These are phyloP conservation scores for Apiospora saccharicola DNA, from an alignment of 2,329 filamentous ascomycete genomes.

Conservation along the genomic window DNA sequence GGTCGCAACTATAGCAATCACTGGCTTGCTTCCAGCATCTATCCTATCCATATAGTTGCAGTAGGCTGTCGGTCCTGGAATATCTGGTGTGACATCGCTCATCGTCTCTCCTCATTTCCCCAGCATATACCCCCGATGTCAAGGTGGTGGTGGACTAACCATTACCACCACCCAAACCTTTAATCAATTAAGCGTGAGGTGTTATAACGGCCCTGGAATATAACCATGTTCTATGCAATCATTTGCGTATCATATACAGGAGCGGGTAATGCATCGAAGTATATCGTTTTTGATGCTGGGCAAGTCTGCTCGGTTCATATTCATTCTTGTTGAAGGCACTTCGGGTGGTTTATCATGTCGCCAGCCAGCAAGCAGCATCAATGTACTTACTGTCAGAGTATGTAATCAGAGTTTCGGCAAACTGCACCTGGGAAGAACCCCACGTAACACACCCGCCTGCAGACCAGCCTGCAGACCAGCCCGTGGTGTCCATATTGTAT, in stretches of 20 bases:
- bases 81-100: conserved; percentile 7
- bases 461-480: conserved; percentile 19
- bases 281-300: no score
- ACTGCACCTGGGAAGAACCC: conserved; percentile 19
- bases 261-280: no score
- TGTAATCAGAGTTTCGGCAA: conserved; percentile 13
- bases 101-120: conserved; percentile 4
- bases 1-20: not conserved
- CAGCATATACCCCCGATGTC: not conserved
- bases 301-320: no score
- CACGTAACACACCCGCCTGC: conserved; percentile 20
- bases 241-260: no score
- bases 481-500: not conserved
- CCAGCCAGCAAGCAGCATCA: not conserved
- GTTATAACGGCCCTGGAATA: no score
- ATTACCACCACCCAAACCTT: no score
- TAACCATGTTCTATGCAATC: no score
- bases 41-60: not conserved
- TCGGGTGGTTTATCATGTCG: not conserved
- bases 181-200: no score
- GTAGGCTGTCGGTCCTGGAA: not conserved
- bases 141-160: not conserved
- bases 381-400: not conserved
- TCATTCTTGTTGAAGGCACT: no score
- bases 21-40: not conserved